A percentile compares a stretch with the other conserved stretches of the same genome.
Conservation (phyloP, 2,329 filamentous ascomycete species). For the Fusarium proliferatum region DNA sequence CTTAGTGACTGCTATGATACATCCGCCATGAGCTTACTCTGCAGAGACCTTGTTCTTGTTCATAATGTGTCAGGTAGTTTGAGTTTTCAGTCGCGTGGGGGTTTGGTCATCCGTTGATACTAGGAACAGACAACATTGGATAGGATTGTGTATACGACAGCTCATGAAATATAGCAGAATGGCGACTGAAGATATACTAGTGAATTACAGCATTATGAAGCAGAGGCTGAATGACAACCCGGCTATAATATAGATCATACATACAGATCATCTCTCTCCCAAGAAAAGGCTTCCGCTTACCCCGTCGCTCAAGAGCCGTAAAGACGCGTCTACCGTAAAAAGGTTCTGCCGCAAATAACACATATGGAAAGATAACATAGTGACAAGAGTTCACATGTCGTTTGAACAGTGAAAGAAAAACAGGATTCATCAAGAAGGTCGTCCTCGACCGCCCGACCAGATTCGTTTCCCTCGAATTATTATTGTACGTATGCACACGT, state of each 20-base stretch:
- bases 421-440: slow-evolving; percentile 25
- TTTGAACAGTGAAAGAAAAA: slow-evolving; percentile 12
- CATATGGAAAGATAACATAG: slow-evolving; percentile 29
- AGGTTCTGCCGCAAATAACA: slow-evolving; percentile 28
- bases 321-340: slow-evolving; percentile 25
- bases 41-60: neutral
- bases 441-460: slow-evolving; percentile 29
- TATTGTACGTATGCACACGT: neutral
- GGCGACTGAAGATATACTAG: slow-evolving; percentile 49
- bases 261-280: slow-evolving; percentile 39
- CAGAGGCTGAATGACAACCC: slow-evolving; percentile 52
- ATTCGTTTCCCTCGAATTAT: slow-evolving; percentile 3
- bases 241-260: slow-evolving; percentile 38
- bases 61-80: neutral
- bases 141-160: neutral
- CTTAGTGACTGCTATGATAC: neutral
- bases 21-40: neutral
- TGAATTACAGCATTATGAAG: slow-evolving; percentile 60
- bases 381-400: slow-evolving; percentile 20
- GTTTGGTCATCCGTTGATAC: neutral
- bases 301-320: slow-evolving; percentile 21
- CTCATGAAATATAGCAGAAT: neutral
- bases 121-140: no score
- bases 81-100: neutral
- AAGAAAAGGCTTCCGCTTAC: slow-evolving; percentile 13